Conservation (phyloP, 306 rosid species). For the Fagus crenata region DNA sequence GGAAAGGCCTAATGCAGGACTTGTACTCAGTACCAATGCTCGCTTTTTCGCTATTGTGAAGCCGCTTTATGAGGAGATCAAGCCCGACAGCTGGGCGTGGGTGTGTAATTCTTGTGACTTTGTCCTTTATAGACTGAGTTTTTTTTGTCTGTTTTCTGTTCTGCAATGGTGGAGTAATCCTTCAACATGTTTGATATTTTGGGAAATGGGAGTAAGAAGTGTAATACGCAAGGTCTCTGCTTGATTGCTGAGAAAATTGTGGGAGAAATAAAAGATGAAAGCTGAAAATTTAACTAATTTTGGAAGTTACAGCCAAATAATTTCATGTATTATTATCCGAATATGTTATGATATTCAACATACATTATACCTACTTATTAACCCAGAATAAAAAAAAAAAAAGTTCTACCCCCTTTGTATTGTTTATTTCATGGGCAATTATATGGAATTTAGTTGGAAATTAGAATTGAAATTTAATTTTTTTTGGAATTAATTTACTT, state of each 20-base stretch:
- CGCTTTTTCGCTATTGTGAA: slow-evolving; percentile 74
- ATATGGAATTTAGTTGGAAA: background rate
- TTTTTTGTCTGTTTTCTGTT: background rate
- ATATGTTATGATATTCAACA: background rate
- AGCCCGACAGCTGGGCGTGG: slow-evolving; percentile 74
- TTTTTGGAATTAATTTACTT: background rate
- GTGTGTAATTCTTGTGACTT: slow-evolving; percentile 36
- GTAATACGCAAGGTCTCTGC: background rate
- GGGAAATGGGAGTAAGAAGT: background rate
- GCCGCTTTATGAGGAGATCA: slow-evolving; percentile 53
- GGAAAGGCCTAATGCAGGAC: slow-evolving; percentile 79
- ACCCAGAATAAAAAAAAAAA: background rate
- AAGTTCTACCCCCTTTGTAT: background rate
- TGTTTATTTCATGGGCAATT: background rate
- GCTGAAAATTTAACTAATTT: background rate
- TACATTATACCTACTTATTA: background rate
- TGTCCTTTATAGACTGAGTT: background rate
- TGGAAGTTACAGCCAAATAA: background rate
- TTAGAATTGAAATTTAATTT: background rate
- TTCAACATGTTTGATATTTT: background rate
- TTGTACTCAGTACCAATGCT: slow-evolving; percentile 78
- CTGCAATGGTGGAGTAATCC: background rate
- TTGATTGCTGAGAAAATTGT: background rate
- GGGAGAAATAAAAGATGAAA: background rate
- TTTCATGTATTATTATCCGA: background rate